Evolutionary conservation across 345 rosid species (phyloP).

Genomic region (Cardiospermum halicacabum): DNA sequence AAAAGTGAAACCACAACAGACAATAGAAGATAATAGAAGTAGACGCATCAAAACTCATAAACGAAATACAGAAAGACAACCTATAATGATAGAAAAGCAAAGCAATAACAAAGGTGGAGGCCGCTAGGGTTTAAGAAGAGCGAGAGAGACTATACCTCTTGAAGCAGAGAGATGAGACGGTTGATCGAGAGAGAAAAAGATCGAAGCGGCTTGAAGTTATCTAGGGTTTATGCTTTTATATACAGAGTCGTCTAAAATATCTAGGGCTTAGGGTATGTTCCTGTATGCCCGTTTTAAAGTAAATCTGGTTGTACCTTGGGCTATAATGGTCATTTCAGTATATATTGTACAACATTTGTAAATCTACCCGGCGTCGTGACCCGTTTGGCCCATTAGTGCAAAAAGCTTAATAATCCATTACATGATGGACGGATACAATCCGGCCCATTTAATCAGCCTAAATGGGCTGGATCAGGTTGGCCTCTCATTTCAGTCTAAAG

Average conservation of each 20-base stretch:
- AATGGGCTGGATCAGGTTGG: too few species aligned
- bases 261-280: neutral
- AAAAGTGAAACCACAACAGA: neutral
- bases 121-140: neutral
- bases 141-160: neutral
- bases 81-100: neutral
- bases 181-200: neutral
- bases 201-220: constrained; percentile 30
- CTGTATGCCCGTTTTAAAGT: too few species aligned
- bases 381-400: too few species aligned
- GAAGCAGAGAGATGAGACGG: neutral
- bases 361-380: too few species aligned
- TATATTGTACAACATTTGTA: too few species aligned
- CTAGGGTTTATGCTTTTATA: constrained; percentile 32
- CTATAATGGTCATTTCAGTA: too few species aligned
- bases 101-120: neutral
- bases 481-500: too few species aligned
- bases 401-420: too few species aligned
- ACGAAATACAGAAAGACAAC: neutral
- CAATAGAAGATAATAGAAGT: neutral
- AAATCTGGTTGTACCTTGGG: too few species aligned
- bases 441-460: too few species aligned
- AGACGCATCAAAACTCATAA: neutral
- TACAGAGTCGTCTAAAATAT: neutral
- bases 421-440: too few species aligned